Evolutionary conservation across 1,139 yeast species (phyloP), one percentile per base, ranked within the genome.

Genomic region (Yueomyces sp.): DNA sequence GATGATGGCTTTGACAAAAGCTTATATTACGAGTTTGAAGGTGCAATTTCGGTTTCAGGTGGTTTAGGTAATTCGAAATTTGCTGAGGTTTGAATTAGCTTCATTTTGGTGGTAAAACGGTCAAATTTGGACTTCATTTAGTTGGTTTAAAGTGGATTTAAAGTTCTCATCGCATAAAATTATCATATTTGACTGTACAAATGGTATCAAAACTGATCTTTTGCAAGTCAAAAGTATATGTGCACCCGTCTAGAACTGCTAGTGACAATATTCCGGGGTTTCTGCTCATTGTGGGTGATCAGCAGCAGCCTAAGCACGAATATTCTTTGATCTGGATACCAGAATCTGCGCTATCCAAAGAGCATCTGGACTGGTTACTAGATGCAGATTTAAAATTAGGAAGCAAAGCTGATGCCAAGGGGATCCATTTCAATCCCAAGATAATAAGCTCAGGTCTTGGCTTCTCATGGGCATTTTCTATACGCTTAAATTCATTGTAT

Each of bases 211-310:
- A 47, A 34, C 40, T 57, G 30, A 36, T 54, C 11, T 54, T 56
- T 38, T 61, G 77, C 66, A 81, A 81, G 56, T 72, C 86, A 2
- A 78, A 81, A 60, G 86, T 81, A 3, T 86, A 78, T 58, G 72
- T 87, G 4, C 98, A 91, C 60, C 94, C 95, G 3, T 75, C 93
- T 1, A 69, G 75, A 12, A 71, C 79, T 19, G 74, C 85, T 39
- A 70, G 68, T 47, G 96, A 89, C 57, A 87, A 89, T 56, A 68
- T 89, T 27, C 63, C 81, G 0, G 98, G 98, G 2, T 85, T 73
- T 56, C 57, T 91, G 37, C 67, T 82, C 6, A 66, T 91, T 28
- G 73, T 79, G 11, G 54, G 54, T 37, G 72, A 73, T 36, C 52
- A 58, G 4, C 73, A 73, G 36, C 59, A 72, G 4, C 57, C 75